Conservation (phyloP, 495 filamentous ascomycete species). For the Penicillium angulare region DNA sequence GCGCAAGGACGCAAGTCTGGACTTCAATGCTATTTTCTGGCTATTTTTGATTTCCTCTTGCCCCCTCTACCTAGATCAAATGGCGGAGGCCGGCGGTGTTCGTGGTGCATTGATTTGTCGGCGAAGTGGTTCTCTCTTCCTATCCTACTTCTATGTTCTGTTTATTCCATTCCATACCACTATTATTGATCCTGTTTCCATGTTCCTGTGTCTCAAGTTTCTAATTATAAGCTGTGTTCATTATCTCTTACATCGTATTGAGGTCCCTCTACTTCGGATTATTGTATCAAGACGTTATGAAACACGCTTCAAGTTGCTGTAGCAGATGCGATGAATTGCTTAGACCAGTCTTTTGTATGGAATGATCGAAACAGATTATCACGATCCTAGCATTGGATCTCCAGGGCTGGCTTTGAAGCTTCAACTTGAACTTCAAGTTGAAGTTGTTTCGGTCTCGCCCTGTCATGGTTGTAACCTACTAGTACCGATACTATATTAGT, state of each 20-base stretch:
- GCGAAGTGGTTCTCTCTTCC: conserved; percentile 26
- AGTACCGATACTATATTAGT: no score
- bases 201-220: conserved; percentile 16
- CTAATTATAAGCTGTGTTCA: conserved; percentile 21
- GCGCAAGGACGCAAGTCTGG: conserved; percentile 36
- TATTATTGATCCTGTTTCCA: conserved; percentile 16
- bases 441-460: no score
- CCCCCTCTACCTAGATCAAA: conserved; percentile 38
- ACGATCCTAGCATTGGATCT: background rate
- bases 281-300: no score
- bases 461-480: no score
- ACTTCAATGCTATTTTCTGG: conserved; percentile 30
- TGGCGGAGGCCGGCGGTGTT: conserved; percentile 48
- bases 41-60: conserved; percentile 30
- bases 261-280: background rate
- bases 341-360: background rate
- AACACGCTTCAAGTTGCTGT: no score
- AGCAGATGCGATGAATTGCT: background rate
- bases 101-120: conserved; percentile 41
- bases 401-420: no score
- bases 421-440: no score
- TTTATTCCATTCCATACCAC: conserved; percentile 21
- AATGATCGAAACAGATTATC: background rate
- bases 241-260: background rate
- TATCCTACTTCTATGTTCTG: conserved; percentile 21